These are phyloP conservation scores for Elsinoe necatrix DNA, from an alignment of 2,329 filamentous ascomycete species.

Conservation along the genomic window DNA sequence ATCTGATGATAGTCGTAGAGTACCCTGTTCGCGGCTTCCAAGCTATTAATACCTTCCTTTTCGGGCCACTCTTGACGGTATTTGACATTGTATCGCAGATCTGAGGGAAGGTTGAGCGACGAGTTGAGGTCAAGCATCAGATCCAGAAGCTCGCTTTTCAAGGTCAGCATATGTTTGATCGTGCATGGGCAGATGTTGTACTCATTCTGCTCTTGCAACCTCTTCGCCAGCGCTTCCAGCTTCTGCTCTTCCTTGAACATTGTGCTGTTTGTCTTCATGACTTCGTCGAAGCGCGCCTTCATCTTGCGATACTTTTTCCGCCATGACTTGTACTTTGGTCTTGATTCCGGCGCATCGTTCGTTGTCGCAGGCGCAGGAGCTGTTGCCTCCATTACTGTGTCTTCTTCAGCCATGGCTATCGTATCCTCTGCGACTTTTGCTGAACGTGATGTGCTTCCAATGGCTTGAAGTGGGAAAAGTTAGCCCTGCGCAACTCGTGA, in stretches of 20 bases:
- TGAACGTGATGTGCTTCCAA: not conserved
- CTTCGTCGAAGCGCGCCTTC: conserved; percentile 67
- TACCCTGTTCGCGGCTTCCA: conserved; percentile 25
- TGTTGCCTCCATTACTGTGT: not conserved
- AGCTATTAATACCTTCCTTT: conserved; percentile 22
- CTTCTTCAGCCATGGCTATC: conserved; percentile 2
- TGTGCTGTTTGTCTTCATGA: conserved; percentile 71
- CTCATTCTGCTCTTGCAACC: conserved; percentile 89
- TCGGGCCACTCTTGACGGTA: conserved; percentile 2
- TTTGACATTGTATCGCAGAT: conserved; percentile 63
- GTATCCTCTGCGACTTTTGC: no score
- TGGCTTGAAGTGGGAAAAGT: not conserved
- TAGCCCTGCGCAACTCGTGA: not conserved
- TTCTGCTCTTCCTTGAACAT: conserved; percentile 74
- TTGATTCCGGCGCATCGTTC: conserved; percentile 6
- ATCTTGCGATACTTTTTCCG: conserved; percentile 90
- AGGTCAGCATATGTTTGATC: conserved; percentile 3
- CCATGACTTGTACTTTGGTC: conserved; percentile 34
- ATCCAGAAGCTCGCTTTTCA: conserved; percentile 70
- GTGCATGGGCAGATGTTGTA: conserved; percentile 39
- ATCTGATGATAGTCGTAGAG: conserved; percentile 30
- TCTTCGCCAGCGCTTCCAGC: conserved; percentile 69
- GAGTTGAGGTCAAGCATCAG: conserved; percentile 85
- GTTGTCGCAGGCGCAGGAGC: not conserved
- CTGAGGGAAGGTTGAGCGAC: conserved; percentile 64